Evolutionary conservation across 2,329 filamentous ascomycete species (phyloP), one percentile per base, ranked within the genome.

Genomic region (Xenosphaeropsis pyriputrescens): DNA sequence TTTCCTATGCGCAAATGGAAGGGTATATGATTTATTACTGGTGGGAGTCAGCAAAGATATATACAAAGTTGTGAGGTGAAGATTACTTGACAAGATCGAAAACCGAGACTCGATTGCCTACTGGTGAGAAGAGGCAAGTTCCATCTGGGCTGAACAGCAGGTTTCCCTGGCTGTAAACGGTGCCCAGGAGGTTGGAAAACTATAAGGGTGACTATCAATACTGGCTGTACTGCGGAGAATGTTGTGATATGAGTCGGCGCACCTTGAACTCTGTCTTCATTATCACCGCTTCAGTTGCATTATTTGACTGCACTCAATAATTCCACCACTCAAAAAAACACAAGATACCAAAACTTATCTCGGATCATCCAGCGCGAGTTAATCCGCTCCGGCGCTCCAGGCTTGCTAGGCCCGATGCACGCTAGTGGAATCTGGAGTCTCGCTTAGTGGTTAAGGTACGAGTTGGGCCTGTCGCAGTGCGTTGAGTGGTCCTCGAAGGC

Each of bases 211-310:
- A 6, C 8, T 6, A 6, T 26, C 12, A 26, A 11, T 26, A 9
- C 12, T 9, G 22, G 22, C 22, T 9, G 12, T 26, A 26, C 5
- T 26, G 8, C 8, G 4, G 12, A 26, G 22, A 9, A 26, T 9
- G 22, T 26, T 26, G 8, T 26, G 22, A 9, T 9, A 26, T 26
- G 22, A 26, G 22, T 5, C 12, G 8, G 22, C 22, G 22, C 63
- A 93, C 89, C 77, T 91, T 93, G 62, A 96, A 98, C 64, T 96
- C 89, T 49, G 88, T 96, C 82, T 96, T 98, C 91, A 98, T 98
- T 58, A 61, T 76, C 45, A 51, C 47, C 48, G 46, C 41, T 48
- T 37, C 38, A 45, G 43, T 26, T 26, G 22, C 34, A 36, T 22
- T 31, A 26, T 32, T 34, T 22, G 26, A 6, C 29, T 38, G 19